These are phyloP conservation scores for Fusarium proliferatum DNA, from an alignment of 2,329 filamentous ascomycete genomes.

Conservation along the genomic window DNA sequence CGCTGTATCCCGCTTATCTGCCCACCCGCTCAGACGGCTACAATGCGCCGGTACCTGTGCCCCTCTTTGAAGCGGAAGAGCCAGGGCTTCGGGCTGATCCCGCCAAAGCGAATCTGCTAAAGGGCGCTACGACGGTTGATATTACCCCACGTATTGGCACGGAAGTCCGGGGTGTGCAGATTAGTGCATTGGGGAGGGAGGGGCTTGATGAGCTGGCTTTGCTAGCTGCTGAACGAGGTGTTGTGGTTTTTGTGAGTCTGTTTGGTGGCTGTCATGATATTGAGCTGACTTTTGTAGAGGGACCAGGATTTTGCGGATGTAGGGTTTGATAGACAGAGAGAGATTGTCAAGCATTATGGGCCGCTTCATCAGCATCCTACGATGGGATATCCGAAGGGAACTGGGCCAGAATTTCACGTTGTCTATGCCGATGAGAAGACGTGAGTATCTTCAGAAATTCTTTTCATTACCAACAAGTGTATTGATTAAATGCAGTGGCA, in stretches of 20 bases:
- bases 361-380: slow-evolving; percentile 48
- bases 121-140: slow-evolving; percentile 30
- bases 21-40: slow-evolving; percentile 50
- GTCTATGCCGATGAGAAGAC: slow-evolving; percentile 49
- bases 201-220: slow-evolving; percentile 48
- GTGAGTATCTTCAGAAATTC: slow-evolving; percentile 18
- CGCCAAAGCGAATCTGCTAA: slow-evolving; percentile 37
- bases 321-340: slow-evolving; percentile 46
- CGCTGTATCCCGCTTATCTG: slow-evolving; percentile 49
- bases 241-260: slow-evolving; percentile 46
- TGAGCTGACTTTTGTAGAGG: slow-evolving; percentile 31
- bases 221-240: slow-evolving; percentile 47
- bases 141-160: slow-evolving; percentile 47
- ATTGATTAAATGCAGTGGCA: slow-evolving; percentile 28
- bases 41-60: slow-evolving; percentile 35
- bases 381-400: slow-evolving; percentile 48
- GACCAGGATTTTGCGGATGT: slow-evolving; percentile 49
- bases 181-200: slow-evolving; percentile 38
- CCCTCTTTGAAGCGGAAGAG: slow-evolving; percentile 46
- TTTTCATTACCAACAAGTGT: fast-evolving
- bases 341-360: slow-evolving; percentile 47
- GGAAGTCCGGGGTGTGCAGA: slow-evolving; percentile 47
- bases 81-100: slow-evolving; percentile 47
- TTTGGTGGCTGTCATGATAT: fast-evolving
- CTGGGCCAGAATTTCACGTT: slow-evolving; percentile 48